These are phyloP conservation scores for Gonapodya sp. DNA, from an alignment of 192 early-diverging fungal species.

Conservation along the genomic window DNA sequence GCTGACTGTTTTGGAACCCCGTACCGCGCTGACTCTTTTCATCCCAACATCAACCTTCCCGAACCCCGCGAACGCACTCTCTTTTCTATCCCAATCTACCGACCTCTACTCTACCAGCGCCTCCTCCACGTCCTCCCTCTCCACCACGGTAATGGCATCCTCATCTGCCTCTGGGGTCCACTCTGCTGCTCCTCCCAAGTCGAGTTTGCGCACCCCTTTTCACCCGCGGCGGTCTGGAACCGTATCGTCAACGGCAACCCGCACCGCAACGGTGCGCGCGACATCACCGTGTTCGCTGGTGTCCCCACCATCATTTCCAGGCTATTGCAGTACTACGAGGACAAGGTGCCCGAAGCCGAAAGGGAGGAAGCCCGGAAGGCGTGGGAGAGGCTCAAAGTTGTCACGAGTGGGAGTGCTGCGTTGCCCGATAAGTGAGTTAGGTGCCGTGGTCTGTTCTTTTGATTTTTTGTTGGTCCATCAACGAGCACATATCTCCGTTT, in stretches of 20 bases:
- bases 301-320: constrained; percentile 83
- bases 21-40: not conserved
- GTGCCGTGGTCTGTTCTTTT: no score
- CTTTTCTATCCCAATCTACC: not conserved
- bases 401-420: constrained; percentile 68
- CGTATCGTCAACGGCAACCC: constrained; percentile 42
- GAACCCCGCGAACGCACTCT: no score
- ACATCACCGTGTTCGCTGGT: constrained; percentile 72
- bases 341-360: constrained; percentile 25
- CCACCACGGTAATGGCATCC: constrained; percentile 63
- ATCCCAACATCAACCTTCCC: not conserved
- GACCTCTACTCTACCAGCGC: not conserved
- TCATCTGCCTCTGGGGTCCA: constrained; percentile 57
- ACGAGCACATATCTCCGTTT: no score
- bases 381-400: constrained; percentile 59
- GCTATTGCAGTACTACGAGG: constrained; percentile 48
- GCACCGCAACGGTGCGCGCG: constrained; percentile 35
- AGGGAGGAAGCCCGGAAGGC: constrained; percentile 31
- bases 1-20: not conserved
- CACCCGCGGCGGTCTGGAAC: constrained; percentile 52
- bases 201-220: constrained; percentile 65
- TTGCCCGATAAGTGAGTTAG: constrained; percentile 48
- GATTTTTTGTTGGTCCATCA: no score
- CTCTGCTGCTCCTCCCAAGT: constrained; percentile 61
- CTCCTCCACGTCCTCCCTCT: constrained; percentile 74